Conservation (phyloP, 352 stramenopile genomes). For the Thalassiosira sp. region DNA sequence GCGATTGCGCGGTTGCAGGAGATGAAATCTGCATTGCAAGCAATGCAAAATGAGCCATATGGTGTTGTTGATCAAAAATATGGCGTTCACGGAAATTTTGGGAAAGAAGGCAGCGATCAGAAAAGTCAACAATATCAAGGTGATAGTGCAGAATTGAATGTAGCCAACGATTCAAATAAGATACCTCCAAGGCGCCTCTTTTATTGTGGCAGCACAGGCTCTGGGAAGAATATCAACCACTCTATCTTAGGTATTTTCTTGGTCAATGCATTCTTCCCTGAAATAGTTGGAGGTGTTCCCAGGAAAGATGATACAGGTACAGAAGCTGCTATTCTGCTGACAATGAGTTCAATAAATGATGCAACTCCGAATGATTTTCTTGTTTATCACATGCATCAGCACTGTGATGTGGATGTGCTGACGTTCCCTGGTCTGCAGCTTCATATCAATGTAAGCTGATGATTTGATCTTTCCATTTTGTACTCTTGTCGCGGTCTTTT, state of each 20-base stretch:
- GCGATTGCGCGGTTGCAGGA: conserved; percentile 7
- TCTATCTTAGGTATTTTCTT: conserved; percentile 34
- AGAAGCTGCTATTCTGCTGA: conserved; percentile 22
- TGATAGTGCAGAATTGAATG: too few relatives aligned
- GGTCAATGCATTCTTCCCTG: conserved; percentile 34
- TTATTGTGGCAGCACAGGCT: conserved; percentile 29
- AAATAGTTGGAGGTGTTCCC: conserved; percentile 15
- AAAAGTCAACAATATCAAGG: not conserved
- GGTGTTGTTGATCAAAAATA: conserved; percentile 15
- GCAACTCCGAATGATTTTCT: conserved; percentile 34
- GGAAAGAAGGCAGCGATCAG: not conserved
- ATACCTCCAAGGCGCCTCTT: conserved; percentile 14
- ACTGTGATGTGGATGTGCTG: conserved; percentile 38
- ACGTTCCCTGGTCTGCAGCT: conserved; percentile 34
- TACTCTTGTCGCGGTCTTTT: not conserved
- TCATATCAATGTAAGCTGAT: conserved; percentile 26
- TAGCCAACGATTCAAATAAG: conserved; percentile 1
- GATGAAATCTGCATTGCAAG: conserved; percentile 7
- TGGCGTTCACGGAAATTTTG: conserved; percentile 4
- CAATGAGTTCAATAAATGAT: conserved; percentile 1
- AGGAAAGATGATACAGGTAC: not conserved
- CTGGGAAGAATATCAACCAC: not conserved
- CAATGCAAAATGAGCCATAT: conserved; percentile 14
- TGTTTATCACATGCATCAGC: conserved; percentile 35
- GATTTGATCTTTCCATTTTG: not conserved